Percentiles rank a stretch among this genome's conserved stretches.
Evolutionary conservation across 305 asterid species (phyloP).

Genomic region (Fraxinus xanthoxyloides): DNA sequence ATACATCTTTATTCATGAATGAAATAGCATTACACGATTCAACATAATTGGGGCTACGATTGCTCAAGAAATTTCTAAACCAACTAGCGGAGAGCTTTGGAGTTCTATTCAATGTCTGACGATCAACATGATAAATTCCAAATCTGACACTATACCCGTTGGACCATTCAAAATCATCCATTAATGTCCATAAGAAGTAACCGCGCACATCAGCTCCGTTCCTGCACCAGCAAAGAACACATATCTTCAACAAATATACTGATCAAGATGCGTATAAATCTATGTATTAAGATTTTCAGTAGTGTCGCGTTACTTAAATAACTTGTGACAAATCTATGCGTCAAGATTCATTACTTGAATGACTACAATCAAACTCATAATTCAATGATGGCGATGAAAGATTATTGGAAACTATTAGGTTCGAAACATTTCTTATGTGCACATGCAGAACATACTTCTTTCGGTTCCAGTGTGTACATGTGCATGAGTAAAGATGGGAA

Average conservation of each 20-base stretch:
- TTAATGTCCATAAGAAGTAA: constrained; percentile 66
- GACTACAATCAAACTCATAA: neutral
- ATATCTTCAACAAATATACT: neutral
- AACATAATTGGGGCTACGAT: constrained; percentile 17
- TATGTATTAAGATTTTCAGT: neutral
- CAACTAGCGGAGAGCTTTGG: constrained; percentile 63
- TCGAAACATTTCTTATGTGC: neutral
- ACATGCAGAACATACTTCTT: neutral
- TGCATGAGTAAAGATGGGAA: neutral
- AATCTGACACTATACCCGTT: constrained; percentile 45
- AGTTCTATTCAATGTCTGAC: constrained; percentile 37
- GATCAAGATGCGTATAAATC: neutral
- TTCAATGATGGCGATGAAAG: neutral
- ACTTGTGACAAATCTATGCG: neutral
- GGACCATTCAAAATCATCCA: constrained; percentile 72
- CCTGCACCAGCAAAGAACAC: constrained; percentile 25
- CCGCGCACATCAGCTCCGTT: constrained; percentile 73
- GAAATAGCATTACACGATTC: neutral
- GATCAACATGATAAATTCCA: constrained; percentile 49
- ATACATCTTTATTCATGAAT: neutral
- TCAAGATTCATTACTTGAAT: neutral
- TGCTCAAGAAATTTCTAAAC: constrained; percentile 50
- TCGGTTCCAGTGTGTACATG: neutral
- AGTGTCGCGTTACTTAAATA: neutral
- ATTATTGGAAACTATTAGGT: neutral